phyloP scores from a whole-genome alignment of 106 monocot genomes.

The Dioscorea dumetorum region DNA sequence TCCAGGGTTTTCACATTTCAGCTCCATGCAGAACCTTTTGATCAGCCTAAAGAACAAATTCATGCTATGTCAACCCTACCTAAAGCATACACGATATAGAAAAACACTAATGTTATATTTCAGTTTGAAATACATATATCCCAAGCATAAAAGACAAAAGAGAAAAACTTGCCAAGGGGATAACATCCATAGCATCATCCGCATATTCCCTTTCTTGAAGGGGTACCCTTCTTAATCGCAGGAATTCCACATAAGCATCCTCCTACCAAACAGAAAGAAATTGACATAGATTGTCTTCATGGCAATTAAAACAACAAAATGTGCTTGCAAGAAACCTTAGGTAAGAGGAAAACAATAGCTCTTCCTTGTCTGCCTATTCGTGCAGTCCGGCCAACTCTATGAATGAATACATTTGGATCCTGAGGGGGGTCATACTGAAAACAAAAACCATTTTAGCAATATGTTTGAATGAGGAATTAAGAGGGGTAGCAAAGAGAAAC shows the following conservation, averaged over 20 bases:
- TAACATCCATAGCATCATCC: slow-evolving; percentile 36
- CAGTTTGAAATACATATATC: neutral
- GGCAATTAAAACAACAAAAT: slow-evolving; percentile 1
- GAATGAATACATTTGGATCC: slow-evolving; percentile 94
- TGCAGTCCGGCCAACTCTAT: slow-evolving; percentile 96
- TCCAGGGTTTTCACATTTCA: too few relatives aligned
- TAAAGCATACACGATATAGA: too few relatives aligned
- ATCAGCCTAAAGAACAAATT: too few relatives aligned
- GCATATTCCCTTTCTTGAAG: slow-evolving; percentile 62
- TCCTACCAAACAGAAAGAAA: slow-evolving; percentile 37
- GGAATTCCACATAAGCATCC: slow-evolving; percentile 81
- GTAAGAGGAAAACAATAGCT: slow-evolving; percentile 84
- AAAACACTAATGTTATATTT: too few relatives aligned
- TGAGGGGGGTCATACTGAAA: slow-evolving; percentile 95
- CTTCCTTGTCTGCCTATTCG: slow-evolving; percentile 79
- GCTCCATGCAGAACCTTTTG: too few relatives aligned
- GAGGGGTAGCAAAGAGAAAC: too few relatives aligned
- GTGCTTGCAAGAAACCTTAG: slow-evolving; percentile 52
- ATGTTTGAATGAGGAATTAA: neutral
- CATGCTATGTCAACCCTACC: too few relatives aligned
- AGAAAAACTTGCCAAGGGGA: slow-evolving; percentile 47
- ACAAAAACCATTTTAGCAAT: neutral
- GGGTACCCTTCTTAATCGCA: slow-evolving; percentile 66
- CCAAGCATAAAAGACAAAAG: neutral
- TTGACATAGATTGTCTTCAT: neutral